Percentiles rank a stretch among this genome's conserved stretches.
Conservation (phyloP, 1,284 basidiomycete species). For the Fomes fomentarius region DNA sequence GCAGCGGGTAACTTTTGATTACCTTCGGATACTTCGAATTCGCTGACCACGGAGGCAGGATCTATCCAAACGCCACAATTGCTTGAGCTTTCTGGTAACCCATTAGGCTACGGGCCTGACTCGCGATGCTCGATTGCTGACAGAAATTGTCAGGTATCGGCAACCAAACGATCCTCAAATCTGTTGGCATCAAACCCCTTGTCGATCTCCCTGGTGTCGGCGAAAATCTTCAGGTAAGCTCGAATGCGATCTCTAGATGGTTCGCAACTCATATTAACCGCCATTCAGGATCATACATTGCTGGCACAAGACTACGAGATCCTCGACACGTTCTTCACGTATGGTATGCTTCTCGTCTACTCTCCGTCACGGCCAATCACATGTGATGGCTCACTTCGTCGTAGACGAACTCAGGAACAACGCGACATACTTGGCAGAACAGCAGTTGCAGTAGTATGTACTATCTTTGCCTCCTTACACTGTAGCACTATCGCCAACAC, state of each 20-base stretch:
- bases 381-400: not conserved
- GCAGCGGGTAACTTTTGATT: conserved; percentile 24
- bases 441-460: conserved; percentile 11
- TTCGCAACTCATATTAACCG: not conserved
- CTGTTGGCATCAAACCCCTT: conserved; percentile 19
- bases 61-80: conserved; percentile 30
- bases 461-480: not conserved
- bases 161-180: conserved; percentile 17
- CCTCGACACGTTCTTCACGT: conserved; percentile 4
- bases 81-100: conserved; percentile 31
- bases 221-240: conserved; percentile 21
- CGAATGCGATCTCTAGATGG: too few relatives aligned
- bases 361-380: not conserved
- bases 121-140: too few relatives aligned
- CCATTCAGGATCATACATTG: conserved; percentile 12
- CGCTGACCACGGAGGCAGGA: conserved; percentile 4
- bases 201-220: conserved; percentile 27
- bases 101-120: too few relatives aligned
- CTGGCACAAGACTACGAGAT: conserved; percentile 17
- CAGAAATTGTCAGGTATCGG: conserved; percentile 29
- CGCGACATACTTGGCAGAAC: conserved; percentile 9
- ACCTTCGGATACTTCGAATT: not conserved
- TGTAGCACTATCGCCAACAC: not conserved
- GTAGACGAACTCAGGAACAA: conserved; percentile 15
- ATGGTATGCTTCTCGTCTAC: not conserved